These are phyloP conservation scores for Microcera coccophila DNA, from an alignment of 2,329 filamentous ascomycete species.

Conservation along the genomic window DNA sequence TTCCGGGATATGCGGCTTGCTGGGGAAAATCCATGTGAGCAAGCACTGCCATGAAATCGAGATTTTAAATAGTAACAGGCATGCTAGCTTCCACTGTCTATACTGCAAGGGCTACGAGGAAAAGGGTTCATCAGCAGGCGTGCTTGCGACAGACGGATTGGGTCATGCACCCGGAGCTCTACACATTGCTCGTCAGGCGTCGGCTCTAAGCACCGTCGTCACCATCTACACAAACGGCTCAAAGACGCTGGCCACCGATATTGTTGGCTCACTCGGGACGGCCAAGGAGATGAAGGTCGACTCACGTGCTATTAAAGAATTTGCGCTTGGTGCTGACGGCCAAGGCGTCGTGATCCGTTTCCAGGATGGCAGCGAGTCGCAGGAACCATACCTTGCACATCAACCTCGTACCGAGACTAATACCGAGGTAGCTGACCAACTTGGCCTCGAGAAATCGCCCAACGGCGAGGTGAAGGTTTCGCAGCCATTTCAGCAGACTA, in stretches of 20 bases:
- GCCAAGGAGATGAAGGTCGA: background rate
- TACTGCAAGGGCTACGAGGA: background rate
- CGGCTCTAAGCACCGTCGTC: too few relatives aligned
- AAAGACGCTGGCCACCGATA: background rate
- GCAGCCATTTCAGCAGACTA: background rate
- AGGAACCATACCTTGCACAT: background rate
- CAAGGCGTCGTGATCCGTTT: background rate
- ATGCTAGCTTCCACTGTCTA: background rate
- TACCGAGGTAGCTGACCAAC: background rate
- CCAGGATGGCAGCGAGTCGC: background rate
- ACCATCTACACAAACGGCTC: constrained; percentile 4
- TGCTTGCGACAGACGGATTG: background rate
- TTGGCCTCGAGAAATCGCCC: background rate
- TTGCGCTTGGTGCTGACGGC: background rate
- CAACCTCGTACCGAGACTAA: background rate
- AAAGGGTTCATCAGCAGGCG: background rate
- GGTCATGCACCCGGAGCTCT: background rate
- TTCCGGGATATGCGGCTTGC: background rate
- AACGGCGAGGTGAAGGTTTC: background rate
- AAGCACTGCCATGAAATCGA: too few relatives aligned
- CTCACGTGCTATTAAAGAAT: background rate
- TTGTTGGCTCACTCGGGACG: background rate
- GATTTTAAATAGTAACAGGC: too few relatives aligned
- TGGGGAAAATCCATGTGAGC: background rate
- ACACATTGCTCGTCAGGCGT: background rate